Conservation (phyloP, 2,329 filamentous ascomycete genomes). For the Purpureocillium takamizusanense region DNA sequence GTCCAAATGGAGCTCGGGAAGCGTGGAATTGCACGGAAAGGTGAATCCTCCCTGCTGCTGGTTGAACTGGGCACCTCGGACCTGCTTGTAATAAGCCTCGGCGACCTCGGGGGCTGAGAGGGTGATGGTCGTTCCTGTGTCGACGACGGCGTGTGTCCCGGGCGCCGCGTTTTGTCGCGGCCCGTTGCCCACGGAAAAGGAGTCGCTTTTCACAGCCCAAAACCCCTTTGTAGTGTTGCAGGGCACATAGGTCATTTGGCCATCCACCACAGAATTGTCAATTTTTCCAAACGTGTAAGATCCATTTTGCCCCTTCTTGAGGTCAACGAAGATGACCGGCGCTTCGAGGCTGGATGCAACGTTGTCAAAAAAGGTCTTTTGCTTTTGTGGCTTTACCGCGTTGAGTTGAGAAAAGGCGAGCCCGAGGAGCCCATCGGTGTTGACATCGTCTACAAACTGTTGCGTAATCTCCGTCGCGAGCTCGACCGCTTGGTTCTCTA, state of each 20-base stretch:
- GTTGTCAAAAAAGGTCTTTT: conserved; percentile 70
- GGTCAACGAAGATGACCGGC: conserved; percentile 61
- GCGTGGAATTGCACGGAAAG: conserved; percentile 33
- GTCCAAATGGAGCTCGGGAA: conserved; percentile 43
- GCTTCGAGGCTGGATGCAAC: conserved; percentile 48
- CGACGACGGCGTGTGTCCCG: conserved; percentile 39
- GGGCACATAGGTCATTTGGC: conserved; percentile 49
- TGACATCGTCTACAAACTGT: conserved; percentile 49
- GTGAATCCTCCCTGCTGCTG: conserved; percentile 32
- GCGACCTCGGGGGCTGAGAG: conserved; percentile 46
- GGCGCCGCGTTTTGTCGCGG: conserved; percentile 22
- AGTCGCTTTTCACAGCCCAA: conserved; percentile 46
- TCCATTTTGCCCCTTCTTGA: conserved; percentile 49
- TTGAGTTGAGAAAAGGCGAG: conserved; percentile 59
- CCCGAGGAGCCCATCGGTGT: conserved; percentile 60
- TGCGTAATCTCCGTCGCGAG: conserved; percentile 50
- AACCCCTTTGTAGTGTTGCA: conserved; percentile 56
- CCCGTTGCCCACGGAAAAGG: conserved; percentile 43
- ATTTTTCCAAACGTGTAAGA: conserved; percentile 64
- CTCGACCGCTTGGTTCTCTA: conserved; percentile 56
- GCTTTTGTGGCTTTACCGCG: conserved; percentile 49
- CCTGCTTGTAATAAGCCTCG: conserved; percentile 37
- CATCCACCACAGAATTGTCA: conserved; percentile 52
- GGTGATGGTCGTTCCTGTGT: conserved; percentile 56
- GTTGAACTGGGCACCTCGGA: conserved; percentile 33